Evolutionary conservation across 2,329 filamentous ascomycete genomes (phyloP).

Genomic region (Aspergillus novofumigatus): DNA sequence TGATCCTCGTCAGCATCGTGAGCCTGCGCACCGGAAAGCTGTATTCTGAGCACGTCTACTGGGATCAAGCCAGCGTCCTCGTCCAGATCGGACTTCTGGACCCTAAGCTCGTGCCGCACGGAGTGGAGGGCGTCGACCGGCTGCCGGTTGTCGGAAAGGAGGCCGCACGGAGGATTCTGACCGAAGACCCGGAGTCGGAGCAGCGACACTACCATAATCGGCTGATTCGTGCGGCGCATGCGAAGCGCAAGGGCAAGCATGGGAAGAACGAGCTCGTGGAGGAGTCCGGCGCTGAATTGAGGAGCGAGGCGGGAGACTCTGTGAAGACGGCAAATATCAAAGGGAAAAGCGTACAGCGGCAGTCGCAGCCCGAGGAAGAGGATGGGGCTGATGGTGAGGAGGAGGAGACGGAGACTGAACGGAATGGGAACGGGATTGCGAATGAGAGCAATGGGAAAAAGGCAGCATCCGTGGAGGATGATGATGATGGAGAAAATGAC

Average conservation of each 20-base stretch:
- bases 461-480: background rate
- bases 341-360: conserved; percentile 20
- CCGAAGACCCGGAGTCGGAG: conserved; percentile 34
- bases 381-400: background rate
- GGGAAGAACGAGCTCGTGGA: conserved; percentile 14
- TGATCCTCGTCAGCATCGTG: conserved; percentile 55
- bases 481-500: background rate
- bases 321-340: conserved; percentile 11
- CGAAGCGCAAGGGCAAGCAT: conserved; percentile 11
- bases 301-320: conserved; percentile 18
- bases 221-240: conserved; percentile 25
- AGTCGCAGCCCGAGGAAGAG: background rate
- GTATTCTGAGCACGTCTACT: conserved; percentile 57
- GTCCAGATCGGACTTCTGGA: conserved; percentile 57
- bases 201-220: conserved; percentile 34
- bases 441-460: background rate
- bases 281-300: conserved; percentile 23
- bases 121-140: conserved; percentile 37
- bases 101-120: conserved; percentile 50
- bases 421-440: background rate
- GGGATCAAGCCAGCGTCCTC: conserved; percentile 59
- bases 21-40: conserved; percentile 51
- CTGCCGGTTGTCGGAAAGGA: conserved; percentile 40
- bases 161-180: conserved; percentile 36
- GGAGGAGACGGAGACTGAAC: background rate